Conservation (phyloP, 2,329 filamentous ascomycete species). For the Diaporthe ampelina region DNA sequence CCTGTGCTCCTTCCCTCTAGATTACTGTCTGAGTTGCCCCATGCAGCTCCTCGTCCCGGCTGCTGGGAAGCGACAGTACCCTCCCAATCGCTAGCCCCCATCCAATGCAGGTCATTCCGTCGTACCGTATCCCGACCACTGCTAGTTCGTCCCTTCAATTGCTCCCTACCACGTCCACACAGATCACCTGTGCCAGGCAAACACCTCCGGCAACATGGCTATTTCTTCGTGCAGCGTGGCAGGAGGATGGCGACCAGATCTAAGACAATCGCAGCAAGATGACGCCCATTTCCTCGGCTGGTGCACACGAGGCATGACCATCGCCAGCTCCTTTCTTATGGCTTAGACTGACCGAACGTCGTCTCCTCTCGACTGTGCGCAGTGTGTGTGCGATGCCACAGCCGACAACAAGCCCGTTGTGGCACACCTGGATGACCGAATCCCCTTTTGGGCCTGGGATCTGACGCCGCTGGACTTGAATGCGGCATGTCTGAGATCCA, state of each 20-base stretch:
- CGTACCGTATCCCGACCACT: neutral
- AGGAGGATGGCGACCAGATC: conserved; percentile 21
- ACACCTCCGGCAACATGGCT: conserved; percentile 6
- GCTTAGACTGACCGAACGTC: neutral
- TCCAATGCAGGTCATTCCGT: conserved; percentile 18
- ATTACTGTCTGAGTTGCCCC: conserved; percentile 32
- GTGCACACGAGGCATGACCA: neutral
- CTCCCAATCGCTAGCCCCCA: neutral
- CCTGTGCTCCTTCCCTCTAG: neutral
- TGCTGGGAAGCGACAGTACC: conserved; percentile 11
- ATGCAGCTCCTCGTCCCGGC: neutral
- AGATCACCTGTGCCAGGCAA: neutral
- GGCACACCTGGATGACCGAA: neutral
- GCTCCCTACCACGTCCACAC: neutral
- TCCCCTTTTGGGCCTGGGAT: conserved; percentile 15
- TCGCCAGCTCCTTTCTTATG: conserved; percentile 3
- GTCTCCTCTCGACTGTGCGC: neutral
- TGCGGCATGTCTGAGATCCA: conserved; percentile 40
- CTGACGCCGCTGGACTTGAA: conserved; percentile 27
- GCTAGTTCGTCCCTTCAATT: neutral
- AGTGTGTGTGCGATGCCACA: neutral
- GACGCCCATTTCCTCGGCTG: conserved; percentile 5
- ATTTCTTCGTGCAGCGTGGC: neutral
- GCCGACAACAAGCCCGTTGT: neutral
- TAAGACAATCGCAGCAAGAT: conserved; percentile 39